phyloP scores from a whole-genome alignment of 1,284 basidiomycete genomes.

The Pascua sp. region DNA sequence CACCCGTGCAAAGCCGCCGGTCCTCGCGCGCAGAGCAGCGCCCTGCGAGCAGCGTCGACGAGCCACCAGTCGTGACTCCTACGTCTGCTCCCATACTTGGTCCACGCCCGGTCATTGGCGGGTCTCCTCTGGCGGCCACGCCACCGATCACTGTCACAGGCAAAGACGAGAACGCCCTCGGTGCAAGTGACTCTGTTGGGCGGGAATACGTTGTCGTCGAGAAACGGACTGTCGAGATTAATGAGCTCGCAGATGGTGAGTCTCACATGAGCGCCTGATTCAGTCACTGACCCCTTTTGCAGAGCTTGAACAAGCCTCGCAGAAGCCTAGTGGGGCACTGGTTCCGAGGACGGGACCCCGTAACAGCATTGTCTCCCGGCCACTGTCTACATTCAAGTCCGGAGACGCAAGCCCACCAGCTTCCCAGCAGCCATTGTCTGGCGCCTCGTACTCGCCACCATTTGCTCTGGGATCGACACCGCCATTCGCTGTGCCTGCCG shows the following conservation, averaged over 20 bases:
- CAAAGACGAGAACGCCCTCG: conserved; percentile 36
- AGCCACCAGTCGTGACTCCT: conserved; percentile 32
- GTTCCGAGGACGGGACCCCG: conserved; percentile 46
- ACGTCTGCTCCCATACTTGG: conserved; percentile 6
- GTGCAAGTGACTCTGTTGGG: conserved; percentile 36
- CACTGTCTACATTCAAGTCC: conserved; percentile 45
- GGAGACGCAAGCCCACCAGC: conserved; percentile 9
- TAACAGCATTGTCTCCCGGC: conserved; percentile 38
- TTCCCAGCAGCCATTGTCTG: conserved; percentile 2
- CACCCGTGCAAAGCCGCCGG: conserved; percentile 19
- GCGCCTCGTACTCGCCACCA: conserved; percentile 48
- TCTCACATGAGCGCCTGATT: neutral
- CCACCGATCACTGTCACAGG: conserved; percentile 44
- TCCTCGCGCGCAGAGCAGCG: conserved; percentile 9
- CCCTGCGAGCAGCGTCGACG: neutral
- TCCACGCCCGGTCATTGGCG: conserved; percentile 26
- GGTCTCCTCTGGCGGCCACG: conserved; percentile 42
- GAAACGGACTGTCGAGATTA: conserved; percentile 58
- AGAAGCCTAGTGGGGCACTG: conserved; percentile 38
- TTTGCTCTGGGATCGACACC: conserved; percentile 50
- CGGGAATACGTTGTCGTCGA: conserved; percentile 58
- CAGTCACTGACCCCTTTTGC: conserved; percentile 5
- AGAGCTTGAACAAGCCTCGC: conserved; percentile 51
- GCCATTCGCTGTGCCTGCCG: conserved; percentile 44
- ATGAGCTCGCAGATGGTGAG: conserved; percentile 56